Evolutionary conservation across 1,284 basidiomycete species (phyloP).

Genomic region (Leccinum subfulvum): DNA sequence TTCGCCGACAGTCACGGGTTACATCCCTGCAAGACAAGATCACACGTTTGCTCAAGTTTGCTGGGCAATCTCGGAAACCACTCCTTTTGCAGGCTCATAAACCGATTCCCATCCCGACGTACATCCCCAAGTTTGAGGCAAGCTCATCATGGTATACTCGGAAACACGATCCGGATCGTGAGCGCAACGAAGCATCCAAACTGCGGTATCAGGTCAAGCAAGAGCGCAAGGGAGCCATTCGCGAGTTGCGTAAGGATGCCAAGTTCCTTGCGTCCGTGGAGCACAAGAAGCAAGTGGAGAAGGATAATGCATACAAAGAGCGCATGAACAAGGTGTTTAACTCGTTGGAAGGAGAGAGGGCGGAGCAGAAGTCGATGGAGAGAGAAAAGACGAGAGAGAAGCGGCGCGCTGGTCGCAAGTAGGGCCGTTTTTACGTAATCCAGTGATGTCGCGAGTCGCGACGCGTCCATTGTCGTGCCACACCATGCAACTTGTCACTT

Average conservation of each 20-base stretch:
- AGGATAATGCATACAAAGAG: constrained; percentile 76
- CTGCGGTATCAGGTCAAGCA: constrained; percentile 90
- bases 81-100: constrained; percentile 92
- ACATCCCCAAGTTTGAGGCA: constrained; percentile 92
- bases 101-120: constrained; percentile 92
- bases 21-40: constrained; percentile 46
- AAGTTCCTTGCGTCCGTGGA: constrained; percentile 89
- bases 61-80: constrained; percentile 71
- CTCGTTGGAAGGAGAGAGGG: constrained; percentile 85
- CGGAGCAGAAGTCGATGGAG: constrained; percentile 93
- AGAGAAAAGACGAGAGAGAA: constrained; percentile 79
- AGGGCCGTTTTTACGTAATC: constrained; percentile 5
- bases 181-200: constrained; percentile 86
- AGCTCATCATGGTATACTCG: constrained; percentile 80
- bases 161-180: constrained; percentile 88
- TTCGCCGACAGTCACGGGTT: constrained; percentile 42
- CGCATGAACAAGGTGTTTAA: constrained; percentile 83
- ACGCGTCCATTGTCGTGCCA: background rate
- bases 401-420: constrained; percentile 71
- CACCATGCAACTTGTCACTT: background rate
- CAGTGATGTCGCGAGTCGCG: background rate
- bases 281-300: constrained; percentile 80
- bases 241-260: constrained; percentile 95
- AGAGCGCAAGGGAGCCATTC: constrained; percentile 95
- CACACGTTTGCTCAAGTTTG: constrained; percentile 69